These are phyloP conservation scores for Chalciporus piperatus DNA, from an alignment of 768 basidiomycete genomes.

Conservation along the genomic window DNA sequence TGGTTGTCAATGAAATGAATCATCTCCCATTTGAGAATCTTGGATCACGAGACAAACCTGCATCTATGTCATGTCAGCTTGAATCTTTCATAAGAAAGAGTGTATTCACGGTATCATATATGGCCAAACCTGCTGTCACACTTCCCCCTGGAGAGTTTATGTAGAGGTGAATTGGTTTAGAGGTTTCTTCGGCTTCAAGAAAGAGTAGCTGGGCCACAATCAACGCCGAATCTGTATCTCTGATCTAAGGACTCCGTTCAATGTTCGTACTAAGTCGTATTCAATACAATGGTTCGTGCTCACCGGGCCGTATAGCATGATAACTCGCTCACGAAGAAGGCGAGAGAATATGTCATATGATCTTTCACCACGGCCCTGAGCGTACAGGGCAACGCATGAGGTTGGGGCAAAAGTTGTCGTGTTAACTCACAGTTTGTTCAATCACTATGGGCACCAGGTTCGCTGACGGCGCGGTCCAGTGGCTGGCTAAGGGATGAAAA, in stretches of 20 bases:
- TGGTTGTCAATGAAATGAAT: slow-evolving; percentile 34
- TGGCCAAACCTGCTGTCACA: slow-evolving; percentile 93
- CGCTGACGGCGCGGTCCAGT: slow-evolving; percentile 45
- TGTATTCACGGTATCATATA: slow-evolving; percentile 87
- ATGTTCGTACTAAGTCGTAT: slow-evolving; percentile 10
- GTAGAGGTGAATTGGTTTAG: slow-evolving; percentile 93
- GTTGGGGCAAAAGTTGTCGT: slow-evolving; percentile 2
- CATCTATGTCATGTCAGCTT: slow-evolving; percentile 49
- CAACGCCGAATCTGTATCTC: slow-evolving; percentile 84
- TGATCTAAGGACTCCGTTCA: slow-evolving; percentile 54
- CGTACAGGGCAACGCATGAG: slow-evolving; percentile 15
- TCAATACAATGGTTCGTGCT: slow-evolving; percentile 29
- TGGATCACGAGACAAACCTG: slow-evolving; percentile 46
- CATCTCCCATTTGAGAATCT: slow-evolving; percentile 10
- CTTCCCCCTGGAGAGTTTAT: slow-evolving; percentile 97
- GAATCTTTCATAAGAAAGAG: slow-evolving; percentile 5
- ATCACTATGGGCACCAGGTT: slow-evolving; percentile 89
- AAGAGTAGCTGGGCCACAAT: slow-evolving; percentile 91
- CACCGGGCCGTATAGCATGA: slow-evolving; percentile 93
- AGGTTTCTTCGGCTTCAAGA: slow-evolving; percentile 92
- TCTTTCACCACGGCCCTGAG: slow-evolving; percentile 78
- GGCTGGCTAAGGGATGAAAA: slow-evolving; percentile 54
- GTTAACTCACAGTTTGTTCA: slow-evolving; percentile 72
- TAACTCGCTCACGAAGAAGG: slow-evolving; percentile 87
- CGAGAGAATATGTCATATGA: slow-evolving; percentile 97